Evolutionary conservation across 768 basidiomycete genomes (phyloP).

Genomic region (Tricholoma saponaceum): DNA sequence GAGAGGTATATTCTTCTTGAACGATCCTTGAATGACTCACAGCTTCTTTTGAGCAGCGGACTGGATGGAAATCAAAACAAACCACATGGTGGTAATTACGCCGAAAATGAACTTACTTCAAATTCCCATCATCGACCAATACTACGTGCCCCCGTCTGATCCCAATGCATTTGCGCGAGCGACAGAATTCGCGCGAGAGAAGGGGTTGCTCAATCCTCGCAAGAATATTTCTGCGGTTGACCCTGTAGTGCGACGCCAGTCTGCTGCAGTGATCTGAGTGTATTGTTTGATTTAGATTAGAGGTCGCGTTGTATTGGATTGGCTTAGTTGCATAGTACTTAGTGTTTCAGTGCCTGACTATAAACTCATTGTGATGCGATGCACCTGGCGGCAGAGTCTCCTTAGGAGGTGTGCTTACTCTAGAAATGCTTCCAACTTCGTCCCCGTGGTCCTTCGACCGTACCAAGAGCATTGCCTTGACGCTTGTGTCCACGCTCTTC

Average conservation of each 20-base stretch:
- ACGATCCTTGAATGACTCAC: constrained; percentile 1
- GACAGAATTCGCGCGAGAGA: constrained; percentile 82
- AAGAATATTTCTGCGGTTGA: constrained; percentile 20
- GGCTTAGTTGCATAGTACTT: background rate
- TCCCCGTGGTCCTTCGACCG: constrained; percentile 56
- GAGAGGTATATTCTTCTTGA: constrained; percentile 49
- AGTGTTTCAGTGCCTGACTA: background rate
- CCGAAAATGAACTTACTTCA: constrained; percentile 94
- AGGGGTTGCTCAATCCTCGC: constrained; percentile 74
- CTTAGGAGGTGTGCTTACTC: background rate
- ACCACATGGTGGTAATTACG: constrained; percentile 93
- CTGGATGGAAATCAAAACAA: constrained; percentile 99
- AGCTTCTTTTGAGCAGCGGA: constrained; percentile 51
- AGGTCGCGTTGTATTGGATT: background rate
- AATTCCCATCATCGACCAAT: constrained; percentile 92
- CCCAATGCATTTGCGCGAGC: constrained; percentile 64
- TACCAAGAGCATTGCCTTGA: constrained; percentile 83
- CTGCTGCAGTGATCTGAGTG: background rate
- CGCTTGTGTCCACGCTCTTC: constrained; percentile 70
- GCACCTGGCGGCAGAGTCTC: background rate
- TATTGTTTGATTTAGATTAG: background rate
- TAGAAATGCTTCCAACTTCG: background rate
- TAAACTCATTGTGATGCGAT: background rate
- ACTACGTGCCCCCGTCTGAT: constrained; percentile 84
- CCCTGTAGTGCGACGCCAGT: background rate